These are phyloP conservation scores for Agastache rugosa DNA, from an alignment of 257 asterid genomes.

Conservation along the genomic window DNA sequence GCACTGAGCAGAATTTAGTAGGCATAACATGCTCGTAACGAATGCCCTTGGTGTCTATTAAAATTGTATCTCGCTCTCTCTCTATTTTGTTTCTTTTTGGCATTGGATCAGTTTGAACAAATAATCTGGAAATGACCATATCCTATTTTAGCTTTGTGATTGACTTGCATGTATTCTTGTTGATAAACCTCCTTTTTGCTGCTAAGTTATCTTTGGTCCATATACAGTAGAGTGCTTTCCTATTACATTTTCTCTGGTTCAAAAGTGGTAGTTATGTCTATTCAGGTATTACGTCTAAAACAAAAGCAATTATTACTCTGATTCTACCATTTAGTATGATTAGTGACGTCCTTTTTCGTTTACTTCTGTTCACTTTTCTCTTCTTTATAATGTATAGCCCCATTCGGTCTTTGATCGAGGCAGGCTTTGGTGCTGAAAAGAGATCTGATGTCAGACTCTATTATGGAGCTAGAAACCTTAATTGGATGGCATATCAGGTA, in stretches of 20 bases:
- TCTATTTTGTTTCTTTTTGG: neutral
- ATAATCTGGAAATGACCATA: constrained; percentile 4
- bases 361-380: constrained; percentile 24
- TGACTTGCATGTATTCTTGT: constrained; percentile 9
- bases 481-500: constrained; percentile 95
- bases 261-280: neutral
- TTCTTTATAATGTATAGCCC: constrained; percentile 61
- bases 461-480: constrained; percentile 93
- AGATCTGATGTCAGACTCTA: constrained; percentile 86
- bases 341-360: neutral
- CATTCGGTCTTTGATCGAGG: constrained; percentile 84
- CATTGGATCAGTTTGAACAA: neutral
- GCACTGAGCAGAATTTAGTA: neutral
- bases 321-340: constrained; percentile 14
- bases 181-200: neutral
- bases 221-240: constrained; percentile 15
- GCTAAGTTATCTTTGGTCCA: neutral
- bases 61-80: neutral
- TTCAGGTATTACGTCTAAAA: neutral
- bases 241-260: constrained; percentile 4
- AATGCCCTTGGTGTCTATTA: neutral
- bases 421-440: constrained; percentile 72
- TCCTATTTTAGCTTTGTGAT: neutral
- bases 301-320: constrained; percentile 4
- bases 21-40: neutral